phyloP scores from a whole-genome alignment of 371 early-diverging fungal genomes.

The Mortierella sp. region DNA sequence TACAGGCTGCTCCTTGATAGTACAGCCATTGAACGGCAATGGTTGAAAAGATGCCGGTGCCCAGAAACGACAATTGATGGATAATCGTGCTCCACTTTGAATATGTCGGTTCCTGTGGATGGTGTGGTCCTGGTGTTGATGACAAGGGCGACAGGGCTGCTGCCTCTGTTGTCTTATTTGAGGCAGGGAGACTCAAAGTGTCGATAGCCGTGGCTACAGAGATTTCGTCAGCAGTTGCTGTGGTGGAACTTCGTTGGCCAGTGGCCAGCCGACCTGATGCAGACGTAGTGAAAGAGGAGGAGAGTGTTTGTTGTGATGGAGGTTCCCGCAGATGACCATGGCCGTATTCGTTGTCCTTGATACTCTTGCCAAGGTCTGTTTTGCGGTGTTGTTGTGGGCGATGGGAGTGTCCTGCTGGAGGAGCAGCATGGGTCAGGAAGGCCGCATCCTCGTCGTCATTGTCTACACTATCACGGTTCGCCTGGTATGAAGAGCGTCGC shows the following conservation, averaged over 20 bases:
- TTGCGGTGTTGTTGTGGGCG: not conserved
- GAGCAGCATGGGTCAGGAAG: constrained; percentile 6
- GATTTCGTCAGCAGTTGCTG: constrained; percentile 6
- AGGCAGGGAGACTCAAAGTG: constrained; percentile 2
- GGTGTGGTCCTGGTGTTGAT: not conserved
- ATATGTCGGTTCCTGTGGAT: constrained; percentile 9
- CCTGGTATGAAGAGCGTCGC: not conserved
- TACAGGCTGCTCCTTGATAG: constrained; percentile 77
- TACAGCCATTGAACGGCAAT: constrained; percentile 76
- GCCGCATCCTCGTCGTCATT: constrained; percentile 1
- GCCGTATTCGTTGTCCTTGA: not conserved
- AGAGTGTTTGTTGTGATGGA: too few relatives aligned
- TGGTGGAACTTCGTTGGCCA: not conserved
- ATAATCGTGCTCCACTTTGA: constrained; percentile 57
- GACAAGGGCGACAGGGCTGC: not conserved
- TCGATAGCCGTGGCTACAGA: constrained; percentile 19
- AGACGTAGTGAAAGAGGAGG: not conserved
- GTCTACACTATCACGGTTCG: constrained; percentile 6
- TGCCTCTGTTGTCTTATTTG: not conserved
- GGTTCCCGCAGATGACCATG: constrained; percentile 7
- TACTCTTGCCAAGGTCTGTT: too few relatives aligned
- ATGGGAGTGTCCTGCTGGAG: not conserved
- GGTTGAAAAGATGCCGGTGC: constrained; percentile 70
- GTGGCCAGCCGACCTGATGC: not conserved
- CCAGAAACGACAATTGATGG: constrained; percentile 68